Percentiles rank a stretch among this genome's conserved stretches.
Evolutionary conservation across 2,329 filamentous ascomycete genomes (phyloP).

Genomic region (Phaeosphaeria sp.): DNA sequence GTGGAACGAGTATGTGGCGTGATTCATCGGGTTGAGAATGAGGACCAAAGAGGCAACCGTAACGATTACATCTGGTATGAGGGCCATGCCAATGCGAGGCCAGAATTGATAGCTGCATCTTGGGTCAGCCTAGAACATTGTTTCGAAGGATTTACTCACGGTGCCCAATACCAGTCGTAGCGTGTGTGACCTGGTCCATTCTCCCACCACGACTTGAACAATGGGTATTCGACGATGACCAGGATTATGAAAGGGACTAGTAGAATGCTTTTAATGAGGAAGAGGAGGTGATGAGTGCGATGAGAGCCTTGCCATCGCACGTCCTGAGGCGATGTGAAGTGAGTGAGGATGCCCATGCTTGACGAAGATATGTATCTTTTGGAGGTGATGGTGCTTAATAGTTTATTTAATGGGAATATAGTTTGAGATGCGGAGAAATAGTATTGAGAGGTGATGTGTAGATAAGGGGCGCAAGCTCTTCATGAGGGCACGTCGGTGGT

Average conservation of each 20-base stretch:
- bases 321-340: conserved; percentile 8
- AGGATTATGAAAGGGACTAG: conserved; percentile 16
- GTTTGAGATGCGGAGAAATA: not conserved
- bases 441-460: not conserved
- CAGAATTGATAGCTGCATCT: conserved; percentile 6
- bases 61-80: conserved; percentile 8
- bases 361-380: not conserved
- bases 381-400: too few species aligned
- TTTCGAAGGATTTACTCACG: conserved; percentile 3
- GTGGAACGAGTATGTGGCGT: conserved; percentile 8
- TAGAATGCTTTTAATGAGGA: conserved; percentile 12
- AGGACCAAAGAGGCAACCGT: conserved; percentile 3
- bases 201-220: conserved; percentile 9
- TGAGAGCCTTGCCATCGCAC: conserved; percentile 15
- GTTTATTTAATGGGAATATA: too few species aligned
- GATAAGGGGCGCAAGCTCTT: not conserved
- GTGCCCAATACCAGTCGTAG: conserved; percentile 1
- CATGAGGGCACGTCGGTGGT: not conserved
- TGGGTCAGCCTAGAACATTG: not conserved
- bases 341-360: conserved; percentile 10
- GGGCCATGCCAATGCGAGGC: conserved; percentile 11
- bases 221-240: conserved; percentile 14
- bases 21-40: conserved; percentile 1
- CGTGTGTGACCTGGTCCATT: not conserved
- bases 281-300: conserved; percentile 14